Base-by-base conservation (phyloP, 2,329 filamentous ascomycete genomes). In the Aspergillus costaricaensis region DNA sequence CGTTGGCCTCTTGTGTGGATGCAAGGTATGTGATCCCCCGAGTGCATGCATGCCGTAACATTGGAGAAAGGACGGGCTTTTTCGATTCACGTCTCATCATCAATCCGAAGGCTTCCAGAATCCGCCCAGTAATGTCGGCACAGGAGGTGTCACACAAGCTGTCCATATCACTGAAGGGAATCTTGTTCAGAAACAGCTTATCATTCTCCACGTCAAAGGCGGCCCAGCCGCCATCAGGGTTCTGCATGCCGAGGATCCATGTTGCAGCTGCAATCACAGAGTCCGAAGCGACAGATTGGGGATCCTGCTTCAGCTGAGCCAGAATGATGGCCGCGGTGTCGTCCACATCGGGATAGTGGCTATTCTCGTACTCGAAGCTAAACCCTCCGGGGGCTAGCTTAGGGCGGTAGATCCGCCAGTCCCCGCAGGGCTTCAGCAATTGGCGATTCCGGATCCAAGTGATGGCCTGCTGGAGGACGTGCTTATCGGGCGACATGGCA, bases 161-260 rank as follows among this genome's bases (percentile, higher is more conserved):
- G 21, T 74, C 64, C 68, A 75, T 75, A 55, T 79, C 74, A 32
- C 67, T 72, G 61, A 78, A 78, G 1, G 74, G 74, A 27, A 75
- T 72, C 19, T 70, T 70, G 47, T 78, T 74, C 5, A 77, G 60
- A 30, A 68, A 77, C 0, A 69, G 56, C 30, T 67, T 64, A 57
- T 77, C 63, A 54, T 77, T 77, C 5, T 74, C 65, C 4, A 60
- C 32, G 52, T 77, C 76, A 49, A 78, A 77, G 5, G 71, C 71
- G 2, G 57, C 74, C 74, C 73, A 78, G 0, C 75, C 76, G 32
- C 74, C 74, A 55, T 77, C 75, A 1, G 41, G n/a, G 57, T 74
- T 75, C 44, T 77, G 74, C 73, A 77, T 77, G 2, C 71, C 73
- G 1, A 73, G 55, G 4, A 76, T 64, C 74, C 74, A 77, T 4